Base-by-base conservation (phyloP, 139 green algal genomes). In the Asterochloris erici region DNA sequence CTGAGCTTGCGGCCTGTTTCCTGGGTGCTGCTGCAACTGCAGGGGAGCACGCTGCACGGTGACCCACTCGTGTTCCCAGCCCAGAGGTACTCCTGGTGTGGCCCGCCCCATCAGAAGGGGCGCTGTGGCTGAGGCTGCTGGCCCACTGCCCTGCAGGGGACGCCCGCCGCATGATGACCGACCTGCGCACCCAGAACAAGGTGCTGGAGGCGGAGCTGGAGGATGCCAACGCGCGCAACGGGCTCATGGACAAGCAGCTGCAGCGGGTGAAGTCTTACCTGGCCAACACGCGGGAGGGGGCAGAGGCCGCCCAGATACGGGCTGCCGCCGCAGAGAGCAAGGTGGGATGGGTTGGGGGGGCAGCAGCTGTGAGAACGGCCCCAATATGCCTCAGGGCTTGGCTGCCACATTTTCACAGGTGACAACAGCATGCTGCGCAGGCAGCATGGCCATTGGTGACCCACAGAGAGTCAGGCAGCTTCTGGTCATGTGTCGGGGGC, bases 181-280 rank as follows among this genome's bases (percentile, higher is more conserved):
- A 80, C 60, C 60, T 80, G 76, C 76, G 68, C 29, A 62, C 76
- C 60, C 68, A 27, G 21, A 70, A 80, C 24, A 23, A 54, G 19
- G 68, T 70, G n/a, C 23, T 80, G 54, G 54, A 80, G 24, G 60
- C 21, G 68, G 76, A 80, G 14, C 61, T 80, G 60, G n/a, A 80
- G 38, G 76, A 80, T 17, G 68, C 76, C 47, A 62, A 80, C 12
- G 76, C 54, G 47, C 60, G 60, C 54, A 80, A 68, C 10, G 76
- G 24, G 17, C 28, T 80, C 60, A 61, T 80, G 23, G 60, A 80
- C 26, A 80, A 80, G 60, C 76, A 80, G 24, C 23, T 80, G 61
- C 76, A 80, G 15, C n/a, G 76, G 10, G 76, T 80, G 23, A 54
- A 54, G 38, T 54, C 38, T 54, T 54, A 54, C 38, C 38, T 54